Evolutionary conservation across 2,329 filamentous ascomycete genomes (phyloP).

Genomic region (Colletotrichum lentis): DNA sequence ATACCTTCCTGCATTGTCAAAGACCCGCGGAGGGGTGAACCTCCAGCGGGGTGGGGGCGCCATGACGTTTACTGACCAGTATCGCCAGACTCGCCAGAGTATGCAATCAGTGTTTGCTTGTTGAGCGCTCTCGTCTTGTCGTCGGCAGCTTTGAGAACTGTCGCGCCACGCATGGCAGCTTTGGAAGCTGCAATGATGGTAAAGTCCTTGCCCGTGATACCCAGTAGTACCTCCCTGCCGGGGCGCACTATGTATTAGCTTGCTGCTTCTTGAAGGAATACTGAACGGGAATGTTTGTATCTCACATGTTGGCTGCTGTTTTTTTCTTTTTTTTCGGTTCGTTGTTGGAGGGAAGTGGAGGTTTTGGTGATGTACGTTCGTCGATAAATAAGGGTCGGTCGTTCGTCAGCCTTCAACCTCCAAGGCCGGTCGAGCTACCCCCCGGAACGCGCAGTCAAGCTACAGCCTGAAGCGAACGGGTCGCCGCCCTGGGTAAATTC

Average conservation of each 20-base stretch:
- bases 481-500: conserved; percentile 38
- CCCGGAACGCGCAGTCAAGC: conserved; percentile 51
- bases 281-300: not conserved
- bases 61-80: conserved; percentile 68
- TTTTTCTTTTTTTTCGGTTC: conserved; percentile 22
- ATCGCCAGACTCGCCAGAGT: conserved; percentile 94
- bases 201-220: conserved; percentile 99
- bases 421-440: conserved; percentile 33
- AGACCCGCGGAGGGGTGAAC: not conserved
- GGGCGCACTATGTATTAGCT: conserved; percentile 31
- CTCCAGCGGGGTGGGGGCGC: conserved; percentile 13
- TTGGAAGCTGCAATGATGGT: conserved; percentile 97
- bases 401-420: conserved; percentile 34
- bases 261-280: conserved; percentile 27
- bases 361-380: conserved; percentile 32
- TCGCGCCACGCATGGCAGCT: conserved; percentile 96
- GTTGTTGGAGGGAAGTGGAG: conserved; percentile 11
- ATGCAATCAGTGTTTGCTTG: conserved; percentile 93
- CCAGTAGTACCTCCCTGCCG: conserved; percentile 92
- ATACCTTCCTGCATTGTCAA: conserved; percentile 7
- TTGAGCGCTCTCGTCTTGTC: conserved; percentile 96
- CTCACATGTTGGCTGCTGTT: conserved; percentile 45
- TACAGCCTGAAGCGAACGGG: conserved; percentile 50
- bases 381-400: conserved; percentile 21
- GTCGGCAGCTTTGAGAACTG: conserved; percentile 91